Evolutionary conservation across 139 green algal genomes (phyloP).

Genomic region (Pleodorina starrii): DNA sequence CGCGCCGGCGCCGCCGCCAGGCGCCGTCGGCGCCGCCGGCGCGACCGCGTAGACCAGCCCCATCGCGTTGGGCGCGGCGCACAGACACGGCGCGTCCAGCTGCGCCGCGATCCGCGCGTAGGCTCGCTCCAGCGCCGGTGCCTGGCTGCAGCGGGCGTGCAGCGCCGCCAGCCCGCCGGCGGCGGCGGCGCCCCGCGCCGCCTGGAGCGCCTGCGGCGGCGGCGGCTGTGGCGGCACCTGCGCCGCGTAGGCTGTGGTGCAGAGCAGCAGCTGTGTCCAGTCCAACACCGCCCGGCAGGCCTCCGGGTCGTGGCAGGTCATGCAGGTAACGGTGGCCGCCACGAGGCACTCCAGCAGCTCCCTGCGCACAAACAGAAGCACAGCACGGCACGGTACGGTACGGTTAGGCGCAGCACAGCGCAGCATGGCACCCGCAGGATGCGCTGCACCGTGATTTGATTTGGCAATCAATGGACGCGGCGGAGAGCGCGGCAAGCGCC

Average conservation of each 20-base stretch:
- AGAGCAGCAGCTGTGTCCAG: slow-evolving; percentile 24
- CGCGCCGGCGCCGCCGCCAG: slow-evolving; percentile 22
- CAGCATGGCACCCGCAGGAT: too few relatives aligned
- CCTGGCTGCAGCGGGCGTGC: background rate
- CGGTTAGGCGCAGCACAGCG: too few relatives aligned
- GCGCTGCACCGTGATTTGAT: too few relatives aligned
- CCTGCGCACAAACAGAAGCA: background rate
- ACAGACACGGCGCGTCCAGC: background rate
- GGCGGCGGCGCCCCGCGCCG: background rate
- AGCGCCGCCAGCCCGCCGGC: background rate
- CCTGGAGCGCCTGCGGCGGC: background rate
- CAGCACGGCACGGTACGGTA: too few relatives aligned
- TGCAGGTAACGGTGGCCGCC: slow-evolving; percentile 2
- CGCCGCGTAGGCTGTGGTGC: background rate
- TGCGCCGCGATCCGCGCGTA: background rate
- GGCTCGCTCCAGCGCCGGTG: background rate
- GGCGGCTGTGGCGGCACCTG: background rate
- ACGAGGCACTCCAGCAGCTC: slow-evolving; percentile 30
- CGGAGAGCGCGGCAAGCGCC: too few relatives aligned
- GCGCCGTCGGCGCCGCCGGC: background rate
- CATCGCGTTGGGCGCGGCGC: background rate
- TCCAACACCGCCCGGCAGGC: background rate
- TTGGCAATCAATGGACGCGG: too few relatives aligned
- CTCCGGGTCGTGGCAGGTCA: slow-evolving; percentile 20
- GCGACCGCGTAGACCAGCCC: background rate